Evolutionary conservation across 2,329 filamentous ascomycete species (phyloP), one percentile per base, ranked within the genome.

Genomic region (Pseudopithomyces maydicus): DNA sequence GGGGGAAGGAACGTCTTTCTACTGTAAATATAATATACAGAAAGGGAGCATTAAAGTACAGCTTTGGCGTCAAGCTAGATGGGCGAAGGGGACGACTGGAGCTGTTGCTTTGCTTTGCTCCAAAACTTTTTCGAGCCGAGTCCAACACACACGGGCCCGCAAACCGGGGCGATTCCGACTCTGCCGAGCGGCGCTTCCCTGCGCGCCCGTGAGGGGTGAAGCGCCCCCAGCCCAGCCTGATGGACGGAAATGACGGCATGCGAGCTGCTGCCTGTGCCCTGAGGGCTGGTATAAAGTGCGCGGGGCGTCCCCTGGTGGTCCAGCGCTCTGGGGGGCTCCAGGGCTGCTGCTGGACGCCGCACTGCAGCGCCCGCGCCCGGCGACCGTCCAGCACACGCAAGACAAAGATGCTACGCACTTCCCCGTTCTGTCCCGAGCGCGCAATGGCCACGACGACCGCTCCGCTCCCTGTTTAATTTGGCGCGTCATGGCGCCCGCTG

Each of bases 11-110:
- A 64, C 44, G 57, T 62, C 48, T 61, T 51, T 56, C 29, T 60
- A 52, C 44, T 56, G 49, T 43, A 56, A 60, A 59, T 57, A 60
- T 58, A 67, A 64, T 61, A 68, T 67, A 68, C 68, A 71, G 55
- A 69, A 69, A 52, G 51, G 63, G 67, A 58, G 64, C 69, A 73
- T 72, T 70, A 72, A 71, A 67, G 64, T 68, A 68, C 72, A 72
- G 69, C 66, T 66, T 57, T 59, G 62, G 41, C 52, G 47, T 52
- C 56, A 39, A 51, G 54, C 10, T 32, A 33, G 49, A 43, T 47
- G 50, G 22, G 58, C 45, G 55, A 56, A 54, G 39, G 22, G 52
- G 45, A 55, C 14, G 47, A 17, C 19, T 22, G 38, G 17, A 51
- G 48, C 48, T 51, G n/a, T 17, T 23, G 26, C 17, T n/a, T n/a